phyloP scores from a whole-genome alignment of 2,329 filamentous ascomycete genomes.

The Aspergillus oerlinghausenensis region DNA sequence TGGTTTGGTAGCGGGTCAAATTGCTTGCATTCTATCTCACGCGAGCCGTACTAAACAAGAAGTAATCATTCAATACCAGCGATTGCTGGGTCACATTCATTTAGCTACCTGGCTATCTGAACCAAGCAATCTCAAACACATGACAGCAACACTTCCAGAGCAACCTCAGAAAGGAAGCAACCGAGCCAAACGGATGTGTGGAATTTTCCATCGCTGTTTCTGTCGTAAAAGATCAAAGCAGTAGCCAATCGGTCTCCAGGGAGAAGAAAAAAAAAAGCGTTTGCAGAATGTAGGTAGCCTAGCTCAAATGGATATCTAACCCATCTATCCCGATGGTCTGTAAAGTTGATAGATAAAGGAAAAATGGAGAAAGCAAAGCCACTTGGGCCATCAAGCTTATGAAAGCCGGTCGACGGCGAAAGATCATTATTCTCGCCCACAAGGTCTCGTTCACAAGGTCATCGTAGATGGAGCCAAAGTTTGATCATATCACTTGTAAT shows the following conservation, averaged over 20 bases:
- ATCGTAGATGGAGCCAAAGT: constrained; percentile 2
- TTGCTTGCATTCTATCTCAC: not conserved
- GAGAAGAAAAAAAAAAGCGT: not conserved
- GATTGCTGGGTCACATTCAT: too few relatives aligned
- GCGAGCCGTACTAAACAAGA: not conserved
- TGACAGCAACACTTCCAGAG: too few relatives aligned
- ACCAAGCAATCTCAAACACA: too few relatives aligned
- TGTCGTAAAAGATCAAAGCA: not conserved
- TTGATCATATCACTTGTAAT: constrained; percentile 1
- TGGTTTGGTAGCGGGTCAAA: not conserved
- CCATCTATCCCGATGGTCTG: not conserved
- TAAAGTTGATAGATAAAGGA: not conserved
- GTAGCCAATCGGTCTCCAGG: not conserved
- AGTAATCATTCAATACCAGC: too few relatives aligned
- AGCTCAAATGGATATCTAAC: not conserved
- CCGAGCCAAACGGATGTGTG: not conserved
- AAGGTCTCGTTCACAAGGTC: constrained; percentile 1
- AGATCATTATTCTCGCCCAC: not conserved
- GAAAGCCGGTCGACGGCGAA: not conserved
- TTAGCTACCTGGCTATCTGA: too few relatives aligned
- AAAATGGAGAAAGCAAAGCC: not conserved
- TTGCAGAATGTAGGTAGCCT: not conserved
- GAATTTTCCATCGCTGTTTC: not conserved
- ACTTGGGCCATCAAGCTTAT: not conserved
- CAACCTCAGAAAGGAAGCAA: not conserved